These are phyloP conservation scores for Bretschneidera sinensis DNA, from an alignment of 345 rosid species.

Conservation along the genomic window DNA sequence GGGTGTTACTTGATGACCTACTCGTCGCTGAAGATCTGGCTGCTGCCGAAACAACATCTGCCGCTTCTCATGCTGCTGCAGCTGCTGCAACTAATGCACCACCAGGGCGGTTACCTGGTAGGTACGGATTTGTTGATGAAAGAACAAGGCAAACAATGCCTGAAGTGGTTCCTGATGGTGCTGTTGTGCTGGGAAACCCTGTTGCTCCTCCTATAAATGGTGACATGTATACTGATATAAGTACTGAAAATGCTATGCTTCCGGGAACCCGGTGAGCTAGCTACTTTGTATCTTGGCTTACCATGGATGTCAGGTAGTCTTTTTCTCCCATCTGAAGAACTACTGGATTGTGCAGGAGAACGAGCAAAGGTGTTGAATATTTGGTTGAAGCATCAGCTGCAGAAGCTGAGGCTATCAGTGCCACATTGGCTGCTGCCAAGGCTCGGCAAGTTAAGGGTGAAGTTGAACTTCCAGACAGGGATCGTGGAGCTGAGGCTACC, in stretches of 20 bases:
- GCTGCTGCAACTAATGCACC: constrained; percentile 71
- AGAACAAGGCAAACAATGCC: constrained; percentile 62
- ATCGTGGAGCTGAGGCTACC: constrained; percentile 88
- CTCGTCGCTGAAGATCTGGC: constrained; percentile 96
- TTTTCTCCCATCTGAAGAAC: constrained; percentile 12
- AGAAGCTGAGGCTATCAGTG: constrained; percentile 98
- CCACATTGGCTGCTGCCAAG: constrained; percentile 96
- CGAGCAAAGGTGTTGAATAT: constrained; percentile 87
- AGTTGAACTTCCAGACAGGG: constrained; percentile 83
- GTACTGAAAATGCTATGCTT: constrained; percentile 87
- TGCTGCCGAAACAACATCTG: constrained; percentile 85
- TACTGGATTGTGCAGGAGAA: constrained; percentile 55
- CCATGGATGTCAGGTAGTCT: constrained; percentile 3
- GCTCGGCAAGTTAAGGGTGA: constrained; percentile 92
- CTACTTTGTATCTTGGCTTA: constrained; percentile 1
- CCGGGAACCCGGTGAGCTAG: constrained; percentile 65
- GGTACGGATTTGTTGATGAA: constrained; percentile 79
- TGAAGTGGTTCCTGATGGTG: constrained; percentile 66
- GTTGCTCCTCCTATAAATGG: constrained; percentile 97
- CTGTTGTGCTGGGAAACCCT: constrained; percentile 87
- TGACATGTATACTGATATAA: constrained; percentile 87
- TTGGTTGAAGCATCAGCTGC: constrained; percentile 98
- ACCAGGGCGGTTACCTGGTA: constrained; percentile 59
- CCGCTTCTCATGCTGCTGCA: constrained; percentile 92
- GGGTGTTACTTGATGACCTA: constrained; percentile 95